phyloP scores from a whole-genome alignment of 345 rosid genomes.

The Populus pruinosa region DNA sequence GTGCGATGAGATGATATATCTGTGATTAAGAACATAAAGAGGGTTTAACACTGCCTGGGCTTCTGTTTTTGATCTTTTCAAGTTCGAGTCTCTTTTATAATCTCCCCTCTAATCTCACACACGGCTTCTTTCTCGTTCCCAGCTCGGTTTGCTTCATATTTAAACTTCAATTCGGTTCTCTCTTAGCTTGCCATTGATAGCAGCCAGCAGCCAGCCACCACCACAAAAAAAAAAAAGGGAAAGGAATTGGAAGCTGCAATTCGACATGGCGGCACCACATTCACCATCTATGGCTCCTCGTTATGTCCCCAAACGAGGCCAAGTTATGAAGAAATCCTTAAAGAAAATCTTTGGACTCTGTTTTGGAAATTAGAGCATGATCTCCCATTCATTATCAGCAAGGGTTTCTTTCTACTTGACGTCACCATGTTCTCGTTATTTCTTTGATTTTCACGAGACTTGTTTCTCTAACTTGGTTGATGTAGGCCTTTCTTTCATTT shows the following conservation, averaged over 20 bases:
- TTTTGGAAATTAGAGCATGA: background rate
- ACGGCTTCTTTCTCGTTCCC: background rate
- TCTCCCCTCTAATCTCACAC: background rate
- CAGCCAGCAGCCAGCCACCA: background rate
- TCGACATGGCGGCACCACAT: background rate
- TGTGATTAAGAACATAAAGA: background rate
- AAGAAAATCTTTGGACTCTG: constrained; percentile 21
- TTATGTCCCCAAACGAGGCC: constrained; percentile 47
- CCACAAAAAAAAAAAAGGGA: fast-evolving
- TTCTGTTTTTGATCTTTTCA: no score
- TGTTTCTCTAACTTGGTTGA: background rate
- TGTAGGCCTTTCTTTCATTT: background rate
- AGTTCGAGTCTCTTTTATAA: background rate
- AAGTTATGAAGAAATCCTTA: constrained; percentile 36
- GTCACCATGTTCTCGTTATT: background rate
- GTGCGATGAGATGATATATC: background rate
- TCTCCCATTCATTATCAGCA: background rate
- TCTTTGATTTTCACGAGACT: background rate
- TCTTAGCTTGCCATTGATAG: background rate
- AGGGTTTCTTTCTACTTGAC: background rate
- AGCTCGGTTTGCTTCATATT: background rate
- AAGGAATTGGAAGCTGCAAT: background rate
- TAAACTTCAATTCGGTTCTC: background rate
- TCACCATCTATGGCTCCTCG: constrained; percentile 15
- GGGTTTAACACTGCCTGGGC: background rate